phyloP scores from a whole-genome alignment of 108 stramenopile genomes.

The Pelagomonas calceolata region DNA sequence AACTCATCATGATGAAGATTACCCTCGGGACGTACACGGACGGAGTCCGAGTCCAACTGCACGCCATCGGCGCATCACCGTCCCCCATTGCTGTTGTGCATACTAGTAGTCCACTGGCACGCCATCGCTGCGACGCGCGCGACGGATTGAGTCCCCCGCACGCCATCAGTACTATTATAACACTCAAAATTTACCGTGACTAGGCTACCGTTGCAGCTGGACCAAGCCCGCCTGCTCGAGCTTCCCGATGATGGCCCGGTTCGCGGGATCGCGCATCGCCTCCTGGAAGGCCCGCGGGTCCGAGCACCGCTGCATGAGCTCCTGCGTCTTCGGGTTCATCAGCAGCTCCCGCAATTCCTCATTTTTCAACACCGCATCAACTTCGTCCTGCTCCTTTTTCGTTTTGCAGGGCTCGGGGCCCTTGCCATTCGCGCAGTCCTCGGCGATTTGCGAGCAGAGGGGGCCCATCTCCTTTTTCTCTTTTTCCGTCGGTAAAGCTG shows the following conservation, averaged over 20 bases:
- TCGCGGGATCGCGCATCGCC: constrained; percentile 6
- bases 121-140: too few relatives aligned
- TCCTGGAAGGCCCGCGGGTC: constrained; percentile 2
- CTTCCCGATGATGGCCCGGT: neutral
- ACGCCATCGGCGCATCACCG: too few relatives aligned
- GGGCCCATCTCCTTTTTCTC: neutral
- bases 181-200: too few relatives aligned
- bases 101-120: too few relatives aligned
- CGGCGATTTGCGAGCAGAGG: neutral
- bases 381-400: neutral
- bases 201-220: neutral
- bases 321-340: constrained; percentile 11
- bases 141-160: too few relatives aligned
- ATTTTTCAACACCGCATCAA: neutral
- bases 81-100: too few relatives aligned
- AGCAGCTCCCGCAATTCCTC: constrained; percentile 3
- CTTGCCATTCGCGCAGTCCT: neutral
- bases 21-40: too few relatives aligned
- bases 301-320: constrained; percentile 7
- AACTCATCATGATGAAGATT: too few relatives aligned
- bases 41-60: too few relatives aligned
- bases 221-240: constrained; percentile 13
- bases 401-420: neutral
- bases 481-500: neutral
- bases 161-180: too few relatives aligned